Base-by-base conservation (phyloP, 2,329 filamentous ascomycete species). In the Fusarium hainanense region DNA sequence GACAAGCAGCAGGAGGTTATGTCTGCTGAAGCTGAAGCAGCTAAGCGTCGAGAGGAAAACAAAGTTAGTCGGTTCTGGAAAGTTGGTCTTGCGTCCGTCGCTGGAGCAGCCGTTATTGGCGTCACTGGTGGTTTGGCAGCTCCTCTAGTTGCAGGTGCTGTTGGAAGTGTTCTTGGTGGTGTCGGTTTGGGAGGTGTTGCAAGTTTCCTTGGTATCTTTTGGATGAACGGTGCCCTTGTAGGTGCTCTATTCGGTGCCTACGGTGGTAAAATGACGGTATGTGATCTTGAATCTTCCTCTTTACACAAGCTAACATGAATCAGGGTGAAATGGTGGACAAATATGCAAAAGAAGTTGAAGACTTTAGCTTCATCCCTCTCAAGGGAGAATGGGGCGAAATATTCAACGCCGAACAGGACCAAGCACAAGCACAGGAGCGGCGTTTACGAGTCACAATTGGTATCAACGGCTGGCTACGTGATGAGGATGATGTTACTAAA, bases 91-190 rank as follows among this genome's bases (percentile, higher is more conserved):
- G 95, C 94, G 0, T 93, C 92, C 11, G 93, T 97, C 0, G 94
- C 93, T 1, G 95, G 95, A 13, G 95, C 95, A 3, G 93, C 92
- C 0, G 83, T 97, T 3, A 94, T 98, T n/a, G 94, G 94, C 8
- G 88, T 98, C 6, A 97, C 94, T 1, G 94, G 94, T 20, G 94
- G 94, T 3, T 84, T 97, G n/a, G 94, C 94, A 2, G 94, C 94
- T 1, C 94, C 94, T 0, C 84, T 97, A 0, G 91, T 97, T 16
- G 94, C 94, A 6, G 94, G 93, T 6, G 93, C 93, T 0, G 85
- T 98, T 16, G 94, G 94, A 4, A 90, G 91, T 1, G 85, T 97
- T 4, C 93, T 97, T 88, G 93, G 93, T 16, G 92, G 92, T 1
- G 86, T 97, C 3, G 94, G 94, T 0, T 83, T 97, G 1, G 94